Evolutionary conservation across 208 protist genomes (phyloP).

Genomic region (Wallacemonas sp.): DNA sequence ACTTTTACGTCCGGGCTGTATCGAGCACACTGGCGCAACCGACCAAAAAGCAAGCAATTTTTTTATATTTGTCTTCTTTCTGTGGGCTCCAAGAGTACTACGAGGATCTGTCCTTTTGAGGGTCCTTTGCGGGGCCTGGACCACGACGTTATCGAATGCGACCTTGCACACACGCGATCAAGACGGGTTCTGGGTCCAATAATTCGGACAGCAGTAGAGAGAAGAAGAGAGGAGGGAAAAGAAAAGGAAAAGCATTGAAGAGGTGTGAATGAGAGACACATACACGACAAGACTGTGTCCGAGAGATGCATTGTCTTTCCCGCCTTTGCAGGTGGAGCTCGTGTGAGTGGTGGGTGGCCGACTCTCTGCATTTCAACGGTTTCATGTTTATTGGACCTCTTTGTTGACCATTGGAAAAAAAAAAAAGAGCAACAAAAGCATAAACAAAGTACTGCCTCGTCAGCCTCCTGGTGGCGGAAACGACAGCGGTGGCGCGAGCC

Average conservation of each 20-base stretch:
- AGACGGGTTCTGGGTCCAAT: too few relatives aligned
- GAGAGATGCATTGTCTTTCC: too few relatives aligned
- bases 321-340: slow-evolving; percentile 2
- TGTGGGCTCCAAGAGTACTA: too few relatives aligned
- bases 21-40: background rate
- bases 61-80: background rate
- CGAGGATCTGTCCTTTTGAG: too few relatives aligned
- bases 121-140: too few relatives aligned
- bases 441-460: background rate
- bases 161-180: too few relatives aligned
- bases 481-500: background rate
- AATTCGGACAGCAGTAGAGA: background rate
- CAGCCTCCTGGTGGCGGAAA: background rate
- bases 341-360: background rate
- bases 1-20: too few relatives aligned
- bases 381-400: too few relatives aligned
- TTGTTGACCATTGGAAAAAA: too few relatives aligned
- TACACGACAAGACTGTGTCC: too few relatives aligned
- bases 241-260: background rate
- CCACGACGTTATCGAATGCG: too few relatives aligned
- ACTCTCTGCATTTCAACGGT: too few relatives aligned
- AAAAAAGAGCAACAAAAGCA: background rate
- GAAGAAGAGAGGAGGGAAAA: background rate
- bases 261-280: background rate
- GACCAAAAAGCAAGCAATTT: background rate